These are phyloP conservation scores for Chloranthus sessilifolius DNA, from an alignment of 164 flowering plant species.

Conservation along the genomic window DNA sequence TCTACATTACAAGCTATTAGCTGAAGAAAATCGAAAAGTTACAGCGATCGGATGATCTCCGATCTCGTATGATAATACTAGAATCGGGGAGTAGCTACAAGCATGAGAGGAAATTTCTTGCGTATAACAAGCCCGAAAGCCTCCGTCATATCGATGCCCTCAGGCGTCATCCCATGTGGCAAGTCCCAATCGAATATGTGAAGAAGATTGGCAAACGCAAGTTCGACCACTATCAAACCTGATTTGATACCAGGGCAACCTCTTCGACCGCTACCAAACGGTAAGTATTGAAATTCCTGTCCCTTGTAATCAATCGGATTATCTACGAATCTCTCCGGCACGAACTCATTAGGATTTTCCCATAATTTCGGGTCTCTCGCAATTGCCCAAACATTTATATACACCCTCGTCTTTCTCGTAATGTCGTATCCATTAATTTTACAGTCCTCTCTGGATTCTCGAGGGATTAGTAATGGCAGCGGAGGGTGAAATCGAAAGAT, in stretches of 20 bases:
- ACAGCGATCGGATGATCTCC: no score
- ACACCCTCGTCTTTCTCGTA: no score
- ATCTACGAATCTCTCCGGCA: no score
- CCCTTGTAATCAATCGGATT: not conserved
- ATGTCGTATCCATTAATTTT: not conserved
- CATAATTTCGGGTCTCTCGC: not conserved
- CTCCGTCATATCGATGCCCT: no score
- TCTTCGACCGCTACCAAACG: no score
- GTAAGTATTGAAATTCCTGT: no score
- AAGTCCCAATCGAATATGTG: not conserved
- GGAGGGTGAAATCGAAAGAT: not conserved
- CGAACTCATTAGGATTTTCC: not conserved
- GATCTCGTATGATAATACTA: no score
- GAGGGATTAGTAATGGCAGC: not conserved
- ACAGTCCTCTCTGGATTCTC: not conserved
- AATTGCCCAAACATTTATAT: no score
- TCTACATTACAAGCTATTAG: no score
- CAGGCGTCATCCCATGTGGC: not conserved
- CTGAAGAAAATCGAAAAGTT: no score
- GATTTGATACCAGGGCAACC: not conserved
- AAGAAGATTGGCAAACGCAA: not conserved
- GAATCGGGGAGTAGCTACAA: not conserved
- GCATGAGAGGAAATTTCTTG: not conserved
- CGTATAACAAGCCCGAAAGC: not conserved
- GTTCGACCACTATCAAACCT: no score